Evolutionary conservation across 176 grass and related monocot species (phyloP).

Genomic region (Aegilops bicornis): DNA sequence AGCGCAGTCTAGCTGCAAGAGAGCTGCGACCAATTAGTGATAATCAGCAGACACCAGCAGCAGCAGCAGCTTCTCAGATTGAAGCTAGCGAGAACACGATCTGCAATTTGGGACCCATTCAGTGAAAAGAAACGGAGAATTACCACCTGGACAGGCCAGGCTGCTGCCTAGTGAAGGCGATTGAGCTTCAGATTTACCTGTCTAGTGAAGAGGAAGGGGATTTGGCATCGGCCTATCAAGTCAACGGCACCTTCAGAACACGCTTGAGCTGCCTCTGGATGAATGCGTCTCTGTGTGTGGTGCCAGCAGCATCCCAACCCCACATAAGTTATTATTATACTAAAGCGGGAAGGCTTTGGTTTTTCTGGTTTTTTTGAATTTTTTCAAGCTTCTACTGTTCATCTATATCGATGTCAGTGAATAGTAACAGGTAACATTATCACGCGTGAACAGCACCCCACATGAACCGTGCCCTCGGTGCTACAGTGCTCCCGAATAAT

Average conservation of each 20-base stretch:
- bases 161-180: neutral
- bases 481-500: too few relatives aligned
- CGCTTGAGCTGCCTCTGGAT: neutral
- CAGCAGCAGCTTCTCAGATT: neutral
- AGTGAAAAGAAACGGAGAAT: neutral
- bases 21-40: neutral
- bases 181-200: neutral
- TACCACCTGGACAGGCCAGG: neutral
- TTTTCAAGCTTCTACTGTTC: too few relatives aligned
- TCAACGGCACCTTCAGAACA: neutral
- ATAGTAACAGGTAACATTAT: too few relatives aligned
- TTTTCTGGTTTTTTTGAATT: too few relatives aligned
- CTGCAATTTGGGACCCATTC: neutral
- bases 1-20: too few relatives aligned
- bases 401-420: too few relatives aligned
- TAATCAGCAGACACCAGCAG: neutral
- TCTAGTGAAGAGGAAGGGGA: neutral
- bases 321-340: too few relatives aligned
- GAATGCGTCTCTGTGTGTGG: neutral
- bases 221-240: neutral
- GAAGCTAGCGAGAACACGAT: neutral
- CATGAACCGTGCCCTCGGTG: too few relatives aligned
- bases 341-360: too few relatives aligned
- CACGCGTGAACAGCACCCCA: too few relatives aligned
- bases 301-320: too few relatives aligned